Evolutionary conservation across 345 rosid species (phyloP).

Genomic region (Acer yangbiense): DNA sequence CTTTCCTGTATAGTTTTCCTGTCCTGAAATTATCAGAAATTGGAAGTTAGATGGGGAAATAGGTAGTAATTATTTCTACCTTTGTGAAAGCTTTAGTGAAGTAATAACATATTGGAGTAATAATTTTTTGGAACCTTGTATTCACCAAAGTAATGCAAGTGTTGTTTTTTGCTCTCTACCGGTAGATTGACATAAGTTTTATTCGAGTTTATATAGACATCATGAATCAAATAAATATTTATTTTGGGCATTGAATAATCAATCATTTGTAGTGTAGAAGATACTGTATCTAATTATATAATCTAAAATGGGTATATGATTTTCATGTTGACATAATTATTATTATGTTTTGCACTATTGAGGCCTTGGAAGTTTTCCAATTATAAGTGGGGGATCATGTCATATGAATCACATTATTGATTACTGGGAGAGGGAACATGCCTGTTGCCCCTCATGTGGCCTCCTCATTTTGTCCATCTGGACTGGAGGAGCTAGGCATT

Average conservation of each 20-base stretch:
- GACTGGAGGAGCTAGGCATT: background rate
- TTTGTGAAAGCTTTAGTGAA: background rate
- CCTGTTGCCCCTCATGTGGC: background rate
- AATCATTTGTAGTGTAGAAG: background rate
- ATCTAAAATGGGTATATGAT: background rate
- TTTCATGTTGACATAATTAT: background rate
- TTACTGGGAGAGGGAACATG: background rate
- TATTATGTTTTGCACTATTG: background rate
- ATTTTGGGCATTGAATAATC: background rate
- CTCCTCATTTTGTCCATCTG: background rate
- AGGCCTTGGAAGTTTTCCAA: background rate
- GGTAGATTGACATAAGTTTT: background rate
- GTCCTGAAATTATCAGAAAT: background rate
- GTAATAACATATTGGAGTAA: background rate
- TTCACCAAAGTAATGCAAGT: background rate
- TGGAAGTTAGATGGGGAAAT: background rate
- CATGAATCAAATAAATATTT: background rate
- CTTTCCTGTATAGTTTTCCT: background rate
- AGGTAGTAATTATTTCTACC: background rate
- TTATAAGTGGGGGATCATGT: background rate
- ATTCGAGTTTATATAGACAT: background rate
- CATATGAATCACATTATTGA: background rate
- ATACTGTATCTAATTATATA: background rate
- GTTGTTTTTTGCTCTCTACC: background rate
- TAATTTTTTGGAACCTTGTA: background rate